phyloP scores from a whole-genome alignment of 352 stramenopile species.

The Phytophthora colocasiae region DNA sequence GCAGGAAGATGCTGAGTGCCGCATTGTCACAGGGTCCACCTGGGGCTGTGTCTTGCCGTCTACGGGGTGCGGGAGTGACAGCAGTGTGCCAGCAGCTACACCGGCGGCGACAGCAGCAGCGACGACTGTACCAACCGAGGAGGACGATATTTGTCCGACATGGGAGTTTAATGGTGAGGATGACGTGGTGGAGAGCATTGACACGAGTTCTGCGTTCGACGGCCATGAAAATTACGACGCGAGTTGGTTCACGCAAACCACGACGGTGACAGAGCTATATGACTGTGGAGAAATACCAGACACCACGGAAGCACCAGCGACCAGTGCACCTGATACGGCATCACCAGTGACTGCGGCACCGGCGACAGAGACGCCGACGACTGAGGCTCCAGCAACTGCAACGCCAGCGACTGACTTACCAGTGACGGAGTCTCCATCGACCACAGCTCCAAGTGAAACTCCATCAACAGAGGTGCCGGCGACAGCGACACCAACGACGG shows the following conservation, averaged over 20 bases:
- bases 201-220: slow-evolving; percentile 30
- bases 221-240: slow-evolving; percentile 32
- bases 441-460: background rate
- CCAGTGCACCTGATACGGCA: background rate
- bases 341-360: slow-evolving; percentile 14
- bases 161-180: slow-evolving; percentile 23
- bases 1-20: slow-evolving; percentile 52
- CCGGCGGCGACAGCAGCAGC: slow-evolving; percentile 13
- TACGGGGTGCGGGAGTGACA: slow-evolving; percentile 24
- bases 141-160: slow-evolving; percentile 19
- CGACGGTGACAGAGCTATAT: slow-evolving; percentile 30
- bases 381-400: background rate
- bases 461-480: background rate
- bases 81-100: background rate
- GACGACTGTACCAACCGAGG: slow-evolving; percentile 15
- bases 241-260: slow-evolving; percentile 38
- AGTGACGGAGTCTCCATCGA: background rate
- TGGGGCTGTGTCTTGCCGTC: slow-evolving; percentile 54
- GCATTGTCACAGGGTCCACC: slow-evolving; percentile 37
- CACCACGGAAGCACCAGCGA: slow-evolving; percentile 10
- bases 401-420: slow-evolving; percentile 5
- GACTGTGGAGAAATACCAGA: slow-evolving; percentile 24
- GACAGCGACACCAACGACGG: slow-evolving; percentile 2
- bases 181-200: slow-evolving; percentile 27
- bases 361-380: slow-evolving; percentile 7